These are phyloP conservation scores for Leccinellum rugosiceps DNA, from an alignment of 768 basidiomycete genomes.

Conservation along the genomic window DNA sequence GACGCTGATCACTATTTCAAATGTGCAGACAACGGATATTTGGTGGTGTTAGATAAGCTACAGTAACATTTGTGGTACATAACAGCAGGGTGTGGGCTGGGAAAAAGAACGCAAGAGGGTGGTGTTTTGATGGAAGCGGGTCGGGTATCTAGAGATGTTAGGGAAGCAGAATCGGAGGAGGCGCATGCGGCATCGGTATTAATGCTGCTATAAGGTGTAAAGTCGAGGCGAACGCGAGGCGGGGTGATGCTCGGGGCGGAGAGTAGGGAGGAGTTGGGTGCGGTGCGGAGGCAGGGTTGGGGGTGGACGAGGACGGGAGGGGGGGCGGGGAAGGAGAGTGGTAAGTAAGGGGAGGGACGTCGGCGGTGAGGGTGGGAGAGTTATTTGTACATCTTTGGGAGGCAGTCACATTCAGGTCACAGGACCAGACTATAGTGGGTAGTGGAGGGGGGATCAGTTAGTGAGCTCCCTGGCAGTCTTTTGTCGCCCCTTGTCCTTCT, in stretches of 20 bases:
- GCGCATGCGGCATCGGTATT: constrained; percentile 2
- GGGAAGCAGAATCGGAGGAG: not conserved
- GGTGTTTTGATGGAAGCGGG: constrained; percentile 7
- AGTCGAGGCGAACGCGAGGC: not conserved
- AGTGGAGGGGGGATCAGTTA: constrained; percentile 11
- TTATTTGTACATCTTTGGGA: constrained; percentile 33
- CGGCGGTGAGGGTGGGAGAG: constrained; percentile 1
- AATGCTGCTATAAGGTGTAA: constrained; percentile 7
- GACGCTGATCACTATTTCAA: not conserved
- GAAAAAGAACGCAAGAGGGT: constrained; percentile 10
- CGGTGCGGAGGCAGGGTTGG: not conserved
- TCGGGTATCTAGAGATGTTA: constrained; percentile 6
- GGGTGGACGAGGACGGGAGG: not conserved
- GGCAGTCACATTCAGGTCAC: constrained; percentile 28
- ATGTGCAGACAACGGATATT: not conserved
- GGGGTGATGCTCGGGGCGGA: not conserved
- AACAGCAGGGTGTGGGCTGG: not conserved
- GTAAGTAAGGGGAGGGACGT: not conserved
- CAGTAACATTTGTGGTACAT: not conserved
- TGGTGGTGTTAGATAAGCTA: not conserved
- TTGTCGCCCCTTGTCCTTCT: constrained; percentile 22
- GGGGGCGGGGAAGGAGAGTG: not conserved
- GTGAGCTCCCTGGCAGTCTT: constrained; percentile 22
- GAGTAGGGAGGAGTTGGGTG: not conserved
- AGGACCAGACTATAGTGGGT: constrained; percentile 20